Evolutionary conservation across 2,329 filamentous ascomycete species (phyloP).

Genomic region (Lecanicillium sp.): DNA sequence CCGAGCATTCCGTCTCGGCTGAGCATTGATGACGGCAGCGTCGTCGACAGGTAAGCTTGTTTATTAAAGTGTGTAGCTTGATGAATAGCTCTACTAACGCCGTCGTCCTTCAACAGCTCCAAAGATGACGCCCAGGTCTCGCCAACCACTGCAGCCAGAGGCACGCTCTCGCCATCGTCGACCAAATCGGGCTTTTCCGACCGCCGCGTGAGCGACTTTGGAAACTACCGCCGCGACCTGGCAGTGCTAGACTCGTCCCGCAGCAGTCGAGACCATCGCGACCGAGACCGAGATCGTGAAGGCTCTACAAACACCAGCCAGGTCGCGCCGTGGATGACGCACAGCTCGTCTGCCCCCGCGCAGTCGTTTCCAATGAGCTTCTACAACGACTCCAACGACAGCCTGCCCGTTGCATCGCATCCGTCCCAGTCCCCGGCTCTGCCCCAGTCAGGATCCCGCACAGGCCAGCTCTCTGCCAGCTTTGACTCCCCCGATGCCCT

Average conservation of each 20-base stretch:
- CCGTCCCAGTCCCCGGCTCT: constrained; percentile 68
- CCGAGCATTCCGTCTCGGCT: constrained; percentile 6
- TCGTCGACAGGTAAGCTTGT: not conserved
- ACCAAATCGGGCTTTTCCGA: constrained; percentile 23
- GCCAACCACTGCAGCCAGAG: constrained; percentile 36
- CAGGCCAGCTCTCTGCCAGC: constrained; percentile 29
- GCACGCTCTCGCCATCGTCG: constrained; percentile 30
- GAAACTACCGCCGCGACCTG: constrained; percentile 65
- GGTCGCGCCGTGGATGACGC: constrained; percentile 51
- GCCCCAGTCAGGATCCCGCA: constrained; percentile 34
- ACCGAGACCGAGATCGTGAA: constrained; percentile 28
- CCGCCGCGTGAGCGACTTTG: constrained; percentile 51
- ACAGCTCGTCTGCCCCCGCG: constrained; percentile 27
- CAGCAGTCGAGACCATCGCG: constrained; percentile 44
- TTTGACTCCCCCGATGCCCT: constrained; percentile 54
- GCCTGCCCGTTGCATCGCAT: constrained; percentile 52
- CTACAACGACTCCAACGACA: constrained; percentile 69
- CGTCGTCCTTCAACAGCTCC: constrained; percentile 6
- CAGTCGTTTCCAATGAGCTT: constrained; percentile 48
- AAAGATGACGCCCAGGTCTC: constrained; percentile 38
- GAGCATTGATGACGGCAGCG: constrained; percentile 7
- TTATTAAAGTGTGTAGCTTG: not conserved
- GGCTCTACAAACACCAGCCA: constrained; percentile 42
- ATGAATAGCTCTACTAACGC: constrained; percentile 1
- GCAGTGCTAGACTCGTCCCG: constrained; percentile 57